A percentile compares a stretch with the other conserved stretches of the same genome.
phyloP scores from a whole-genome alignment of 129 eudicot species.

The Pittosporum tobira region DNA sequence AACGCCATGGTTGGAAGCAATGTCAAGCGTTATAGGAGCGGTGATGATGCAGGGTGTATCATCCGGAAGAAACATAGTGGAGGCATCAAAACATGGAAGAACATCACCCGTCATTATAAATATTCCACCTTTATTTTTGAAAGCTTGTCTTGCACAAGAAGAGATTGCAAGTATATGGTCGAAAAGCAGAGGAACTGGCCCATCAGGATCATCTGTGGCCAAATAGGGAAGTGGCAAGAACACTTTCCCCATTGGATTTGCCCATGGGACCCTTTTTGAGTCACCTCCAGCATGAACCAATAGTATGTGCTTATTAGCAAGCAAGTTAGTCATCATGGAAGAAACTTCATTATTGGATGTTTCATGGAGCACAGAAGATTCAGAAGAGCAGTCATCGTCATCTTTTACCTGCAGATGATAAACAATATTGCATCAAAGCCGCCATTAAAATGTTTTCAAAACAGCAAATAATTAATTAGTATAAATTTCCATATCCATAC shows the following conservation, averaged over 20 bases:
- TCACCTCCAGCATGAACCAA: constrained; percentile 99
- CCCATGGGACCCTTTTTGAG: constrained; percentile 99
- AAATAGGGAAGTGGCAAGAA: constrained; percentile 94
- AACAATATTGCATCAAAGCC: constrained; percentile 23
- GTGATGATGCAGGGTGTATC: constrained; percentile 79
- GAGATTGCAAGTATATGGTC: constrained; percentile 98
- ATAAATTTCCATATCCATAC: background rate
- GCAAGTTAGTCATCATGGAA: constrained; percentile 30
- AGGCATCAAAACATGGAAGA: constrained; percentile 99
- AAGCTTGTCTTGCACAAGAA: constrained; percentile 95
- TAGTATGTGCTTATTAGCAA: constrained; percentile 61
- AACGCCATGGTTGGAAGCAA: constrained; percentile 95
- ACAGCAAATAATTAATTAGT: constrained; percentile 3
- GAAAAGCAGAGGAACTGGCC: constrained; percentile 93
- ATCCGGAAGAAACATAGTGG: constrained; percentile 73
- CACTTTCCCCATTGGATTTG: constrained; percentile 98
- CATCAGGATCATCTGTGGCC: constrained; percentile 94
- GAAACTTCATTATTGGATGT: constrained; percentile 29
- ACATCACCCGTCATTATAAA: constrained; percentile 99
- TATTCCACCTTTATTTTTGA: constrained; percentile 74
- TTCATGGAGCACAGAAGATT: constrained; percentile 22
- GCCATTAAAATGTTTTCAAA: constrained; percentile 12
- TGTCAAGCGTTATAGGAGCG: constrained; percentile 90
- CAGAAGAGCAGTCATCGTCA: constrained; percentile 14
- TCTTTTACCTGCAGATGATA: constrained; percentile 37